These are phyloP conservation scores for Hypoxylon cercidicola DNA, from an alignment of 495 filamentous ascomycete species.

Conservation along the genomic window DNA sequence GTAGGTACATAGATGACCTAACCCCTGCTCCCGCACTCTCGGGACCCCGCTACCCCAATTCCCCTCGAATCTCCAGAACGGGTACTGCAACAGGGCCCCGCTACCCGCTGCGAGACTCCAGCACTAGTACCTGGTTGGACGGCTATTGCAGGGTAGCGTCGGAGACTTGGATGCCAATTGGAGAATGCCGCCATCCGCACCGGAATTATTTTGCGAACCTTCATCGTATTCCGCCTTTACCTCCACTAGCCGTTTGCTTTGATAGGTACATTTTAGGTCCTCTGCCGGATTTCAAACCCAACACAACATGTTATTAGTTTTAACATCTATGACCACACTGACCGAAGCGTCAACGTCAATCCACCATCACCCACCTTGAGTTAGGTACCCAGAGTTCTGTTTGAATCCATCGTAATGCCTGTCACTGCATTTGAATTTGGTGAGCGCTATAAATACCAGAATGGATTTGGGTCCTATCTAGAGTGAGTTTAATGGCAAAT, in stretches of 20 bases:
- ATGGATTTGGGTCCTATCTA: constrained; percentile 73
- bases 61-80: too few species aligned
- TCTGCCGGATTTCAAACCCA: too few species aligned
- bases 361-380: too few species aligned
- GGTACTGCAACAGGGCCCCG: too few species aligned
- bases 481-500: constrained; percentile 57
- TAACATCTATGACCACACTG: background rate
- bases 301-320: too few species aligned
- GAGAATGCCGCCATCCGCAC: constrained; percentile 17
- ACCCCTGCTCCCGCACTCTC: too few species aligned
- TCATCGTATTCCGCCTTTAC: constrained; percentile 35
- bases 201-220: constrained; percentile 19
- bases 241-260: constrained; percentile 34
- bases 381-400: background rate
- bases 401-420: constrained; percentile 59
- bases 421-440: constrained; percentile 63
- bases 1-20: too few species aligned
- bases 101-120: too few species aligned
- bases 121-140: background rate
- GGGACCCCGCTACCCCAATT: too few species aligned
- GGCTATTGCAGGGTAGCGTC: constrained; percentile 40
- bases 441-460: constrained; percentile 72
- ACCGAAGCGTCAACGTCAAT: constrained; percentile 4
- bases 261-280: too few species aligned
- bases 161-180: constrained; percentile 6